Evolutionary conservation across 495 filamentous ascomycete species (phyloP), one percentile per base, ranked within the genome.

Genomic region (Trichoderma erinaceum): DNA sequence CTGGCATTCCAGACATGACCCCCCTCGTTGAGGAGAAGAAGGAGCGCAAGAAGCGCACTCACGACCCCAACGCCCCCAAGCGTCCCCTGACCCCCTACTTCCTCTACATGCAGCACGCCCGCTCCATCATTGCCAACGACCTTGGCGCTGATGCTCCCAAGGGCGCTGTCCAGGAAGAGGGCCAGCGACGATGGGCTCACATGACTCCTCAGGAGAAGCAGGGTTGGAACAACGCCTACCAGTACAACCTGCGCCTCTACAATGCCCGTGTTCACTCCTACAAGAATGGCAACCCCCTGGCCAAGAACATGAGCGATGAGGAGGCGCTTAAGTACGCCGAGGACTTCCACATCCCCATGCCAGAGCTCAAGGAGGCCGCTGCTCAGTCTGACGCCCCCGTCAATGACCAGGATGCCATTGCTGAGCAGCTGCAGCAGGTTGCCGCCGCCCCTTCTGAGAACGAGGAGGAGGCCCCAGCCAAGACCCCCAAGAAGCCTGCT

Each of bases 51-150:
- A 95, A 93, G 86, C 89, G 91, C 69, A 87, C 85, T 52, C 90
- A 88, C 71, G 96, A 99, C 76, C 94, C 94, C 68, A 96, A 97
- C 75, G 92, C 93, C 15, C 95, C 95, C 65, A 97, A 97, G 84
- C 86, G 93, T 21, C 92, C 95, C 25, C 76, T 97, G 70, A 97
- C 95, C 21, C 92, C 95, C 0, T 97, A 92, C 79, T 97, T 99
- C 82, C 81, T 97, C 43, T 98, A 90, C 81, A 92, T 95, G 82
- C 87, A 95, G 72, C 87, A 87, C 43, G 92, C 92, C 58, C 90
- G 95, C 35, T 78, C 84, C 23, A 85, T 86, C 73, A 93, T 98
- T 70, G 87, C 88, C 29, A 82, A 79, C 10, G 92, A 97, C 68
- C 82, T 98, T 23, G 91, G 89, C 15, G 73, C 83, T 3, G 81